Base-by-base conservation (phyloP, 305 asterid species). In the Rubia balearica region DNA sequence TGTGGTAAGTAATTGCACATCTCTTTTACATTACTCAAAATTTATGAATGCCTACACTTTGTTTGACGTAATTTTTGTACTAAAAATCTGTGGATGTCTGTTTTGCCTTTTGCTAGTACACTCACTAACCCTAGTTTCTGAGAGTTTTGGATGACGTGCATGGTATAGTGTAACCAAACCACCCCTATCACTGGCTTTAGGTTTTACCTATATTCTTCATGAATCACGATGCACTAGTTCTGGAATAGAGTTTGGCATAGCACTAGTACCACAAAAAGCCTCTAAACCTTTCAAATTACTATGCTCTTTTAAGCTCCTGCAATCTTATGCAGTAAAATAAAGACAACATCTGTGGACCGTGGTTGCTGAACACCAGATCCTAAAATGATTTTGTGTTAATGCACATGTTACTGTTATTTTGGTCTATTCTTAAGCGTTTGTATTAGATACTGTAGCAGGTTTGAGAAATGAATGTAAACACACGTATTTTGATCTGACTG, bases 1-100 rank as follows among this genome's bases (percentile, higher is more conserved):
- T 95, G 98, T 82, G 99, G 99, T 91, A 85, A 70, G 87, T 53
- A 53, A n/a, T 17, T 73, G 51, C 69, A 62, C 72, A 68, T 53
- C 22, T 53, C 51, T 30, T 22, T 57, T 19, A 22, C 36, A 21
- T 57, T 22, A 11, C 16, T 21, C 16, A 49, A 11, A 57, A 33
- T 33, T 33, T 57, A 51, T 51, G 57, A 51, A 17, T 51, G 57
- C 22, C 57, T 27, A 27, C 57, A 53, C 10, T 6, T n/a, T 53
- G 22, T 53, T n/a, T 17, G 59, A 53, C 11, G 1, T 3, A n/a
- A 4, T 61, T 13, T n/a, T 27, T n/a, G 2, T 13, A 7, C 8
- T 30, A 11, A 30, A 30, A 10, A 49, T 45, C 21, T 59, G 8
- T 10, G 68, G 12, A 61, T 49, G 33, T 48, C 40, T 19, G 12